Evolutionary conservation across 257 asterid species (phyloP), one percentile per base, ranked within the genome.

Genomic region (Nicotiana otophora): DNA sequence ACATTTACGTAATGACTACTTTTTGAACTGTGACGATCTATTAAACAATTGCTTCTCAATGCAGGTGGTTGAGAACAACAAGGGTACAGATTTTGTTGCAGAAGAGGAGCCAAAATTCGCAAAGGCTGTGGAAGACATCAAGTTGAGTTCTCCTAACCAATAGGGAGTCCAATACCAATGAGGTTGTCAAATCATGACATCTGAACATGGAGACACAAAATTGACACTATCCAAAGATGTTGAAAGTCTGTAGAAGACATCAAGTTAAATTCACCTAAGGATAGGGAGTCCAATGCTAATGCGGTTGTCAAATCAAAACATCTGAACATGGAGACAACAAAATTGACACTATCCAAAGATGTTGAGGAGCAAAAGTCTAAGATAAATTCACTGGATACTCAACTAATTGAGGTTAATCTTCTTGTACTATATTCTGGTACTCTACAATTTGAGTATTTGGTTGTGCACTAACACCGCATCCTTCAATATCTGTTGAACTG

Each of bases 341-440:
- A 55, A 55, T 54, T 69, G 58, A 53, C 63, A 23, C 46, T 54
- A 17, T 51, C 48, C 10, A 42, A 83, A 83, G 82, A 83, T 68
- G 39, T 83, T 77, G 76, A 77, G 79, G 85, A 77, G 70, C 31
- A 91, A 86, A 88, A 87, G 77, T 89, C 90, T 66, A 89, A 86
- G 86, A 85, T 92, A 63, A 86, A 86, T 15, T 26, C 85, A 81
- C 69, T 95, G 91, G 91, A 89, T 84, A 80, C 87, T 80, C 89
- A 92, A 90, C 89, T 95, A 77, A 84, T 84, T 78, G 89, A 92
- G 98, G 98, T 95, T 75, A 83, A 89, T 86, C 78, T 82, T 23
- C 69, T 80, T 30, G 23, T 84, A 53, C 34, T 55, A 33, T 7
- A 39, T 42, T 67, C 68, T 51, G 17, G 16, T 46, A 83, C 78